These are phyloP conservation scores for Sporobolus alterniflorus DNA, from an alignment of 202 grass and related monocot genomes.

Conservation along the genomic window DNA sequence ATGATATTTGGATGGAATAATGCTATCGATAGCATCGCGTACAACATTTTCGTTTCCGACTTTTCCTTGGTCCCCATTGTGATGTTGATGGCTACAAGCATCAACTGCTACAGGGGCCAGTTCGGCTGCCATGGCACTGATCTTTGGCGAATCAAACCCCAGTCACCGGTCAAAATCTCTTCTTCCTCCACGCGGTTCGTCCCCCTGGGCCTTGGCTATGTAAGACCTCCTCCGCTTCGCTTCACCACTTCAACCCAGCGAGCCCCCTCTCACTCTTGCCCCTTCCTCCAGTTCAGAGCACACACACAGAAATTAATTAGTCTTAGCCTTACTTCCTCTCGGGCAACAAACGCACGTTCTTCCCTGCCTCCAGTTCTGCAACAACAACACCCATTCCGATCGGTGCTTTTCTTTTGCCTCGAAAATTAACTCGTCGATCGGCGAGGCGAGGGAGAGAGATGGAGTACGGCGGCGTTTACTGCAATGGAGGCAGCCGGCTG, in stretches of 20 bases:
- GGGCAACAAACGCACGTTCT: not conserved
- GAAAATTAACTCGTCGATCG: not conserved
- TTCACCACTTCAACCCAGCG: not conserved
- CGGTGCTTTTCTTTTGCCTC: not conserved
- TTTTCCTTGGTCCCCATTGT: not conserved
- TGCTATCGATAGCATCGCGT: too few relatives aligned
- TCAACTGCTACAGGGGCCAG: not conserved
- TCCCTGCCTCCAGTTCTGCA: not conserved
- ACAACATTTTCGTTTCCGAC: too few relatives aligned
- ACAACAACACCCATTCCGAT: not conserved
- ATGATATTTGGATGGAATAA: too few relatives aligned
- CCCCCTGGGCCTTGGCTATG: not conserved
- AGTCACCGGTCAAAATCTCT: constrained; percentile 17
- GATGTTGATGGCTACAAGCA: not conserved
- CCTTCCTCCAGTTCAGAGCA: not conserved
- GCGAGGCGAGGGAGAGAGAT: constrained; percentile 1
- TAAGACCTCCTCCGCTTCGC: not conserved
- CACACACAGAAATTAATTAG: not conserved
- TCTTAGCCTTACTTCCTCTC: too few relatives aligned
- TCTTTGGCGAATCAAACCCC: constrained; percentile 1
- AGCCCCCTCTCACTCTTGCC: not conserved
- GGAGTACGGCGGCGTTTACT: constrained; percentile 29
- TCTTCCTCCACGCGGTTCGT: not conserved
- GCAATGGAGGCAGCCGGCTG: constrained; percentile 37
- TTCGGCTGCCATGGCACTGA: not conserved